These are phyloP conservation scores for Neurospora sublineolata DNA, from an alignment of 495 filamentous ascomycete genomes.

Conservation along the genomic window DNA sequence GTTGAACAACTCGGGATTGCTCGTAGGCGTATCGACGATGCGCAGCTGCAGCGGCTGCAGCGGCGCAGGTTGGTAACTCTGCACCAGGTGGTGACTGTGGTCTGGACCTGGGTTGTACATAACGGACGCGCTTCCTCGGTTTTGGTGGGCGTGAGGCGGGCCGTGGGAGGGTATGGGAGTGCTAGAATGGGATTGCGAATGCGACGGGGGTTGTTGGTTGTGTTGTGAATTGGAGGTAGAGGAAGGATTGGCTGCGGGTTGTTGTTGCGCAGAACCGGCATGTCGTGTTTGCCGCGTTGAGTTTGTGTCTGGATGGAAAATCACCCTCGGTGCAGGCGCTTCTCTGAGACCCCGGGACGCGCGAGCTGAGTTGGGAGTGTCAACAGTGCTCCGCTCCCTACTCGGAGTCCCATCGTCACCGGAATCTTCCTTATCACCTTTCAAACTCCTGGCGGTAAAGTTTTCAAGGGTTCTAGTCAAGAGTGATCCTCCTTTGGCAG, in stretches of 20 bases:
- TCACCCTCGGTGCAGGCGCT: conserved; percentile 62
- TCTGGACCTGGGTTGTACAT: conserved; percentile 27
- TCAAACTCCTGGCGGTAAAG: conserved; percentile 35
- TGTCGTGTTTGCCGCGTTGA: conserved; percentile 49
- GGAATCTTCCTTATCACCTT: conserved; percentile 38
- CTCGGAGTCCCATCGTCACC: conserved; percentile 53
- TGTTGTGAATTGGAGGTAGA: conserved; percentile 20
- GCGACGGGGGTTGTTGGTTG: conserved; percentile 13
- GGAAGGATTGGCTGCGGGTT: conserved; percentile 18
- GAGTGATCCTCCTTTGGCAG: conserved; percentile 63
- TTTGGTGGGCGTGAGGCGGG: conserved; percentile 16
- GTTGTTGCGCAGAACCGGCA: conserved; percentile 33
- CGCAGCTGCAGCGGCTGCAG: conserved; percentile 47
- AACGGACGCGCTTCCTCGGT: conserved; percentile 28
- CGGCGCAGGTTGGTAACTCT: conserved; percentile 48
- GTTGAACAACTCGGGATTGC: conserved; percentile 51
- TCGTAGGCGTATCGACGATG: conserved; percentile 58
- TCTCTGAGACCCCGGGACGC: conserved; percentile 62
- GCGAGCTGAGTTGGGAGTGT: conserved; percentile 46
- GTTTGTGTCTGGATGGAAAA: conserved; percentile 69
- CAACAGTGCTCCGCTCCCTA: conserved; percentile 48
- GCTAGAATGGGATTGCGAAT: conserved; percentile 9
- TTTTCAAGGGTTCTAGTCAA: conserved; percentile 69
- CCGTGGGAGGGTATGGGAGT: conserved; percentile 7
- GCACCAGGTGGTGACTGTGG: conserved; percentile 37